Base-by-base conservation (phyloP, 2,329 filamentous ascomycete species). In the Aspergillus unguis region DNA sequence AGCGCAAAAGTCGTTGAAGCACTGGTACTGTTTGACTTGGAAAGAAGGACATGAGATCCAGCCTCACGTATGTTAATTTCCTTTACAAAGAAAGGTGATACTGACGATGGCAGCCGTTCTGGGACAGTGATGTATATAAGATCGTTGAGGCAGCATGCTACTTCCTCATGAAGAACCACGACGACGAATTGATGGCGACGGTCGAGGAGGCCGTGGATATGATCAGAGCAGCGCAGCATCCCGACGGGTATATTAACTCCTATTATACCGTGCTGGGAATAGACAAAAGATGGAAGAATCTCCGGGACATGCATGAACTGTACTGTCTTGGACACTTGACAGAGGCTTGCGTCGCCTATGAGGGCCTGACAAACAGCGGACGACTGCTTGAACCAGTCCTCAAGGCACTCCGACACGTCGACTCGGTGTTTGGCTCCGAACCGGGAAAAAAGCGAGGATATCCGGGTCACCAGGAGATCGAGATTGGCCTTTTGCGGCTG, bases 141-240 rank as follows among this genome's bases (percentile, higher is more conserved):
- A 84, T 81, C 80, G 81, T 85, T 46, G 83, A 85, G 65, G 81
- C 78, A 0, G 82, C 81, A 3, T 84, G 80, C 55, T 85, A 85
- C 57, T 77, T 82, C 26, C 48, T 62, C 10, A 57, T 67, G 82
- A 6, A 62, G 59, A 28, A 74, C 10, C 66, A 75, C 17, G 73
- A 80, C 52, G 62, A 66, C 0, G 72, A 78, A 40, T 68, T 84
- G 48, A 75, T 80, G 49, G 65, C 64, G 1, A 80, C 81, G 0
- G 72, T 85, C 0, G 65, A 76, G 29, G 80, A 85, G 50, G 64
- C 85, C n/a, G 81, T 83, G 0, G 70, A 74, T 0, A 84, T 82
- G 77, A 83, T 85, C 8, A 62, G 75, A 6, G 66, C 61, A 2
- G 83, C 83, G 0, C 83, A 85, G 66, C 77, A 81, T 48, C 65